Conservation (phyloP, 208 protist genomes). For the Lotmaria passim region DNA sequence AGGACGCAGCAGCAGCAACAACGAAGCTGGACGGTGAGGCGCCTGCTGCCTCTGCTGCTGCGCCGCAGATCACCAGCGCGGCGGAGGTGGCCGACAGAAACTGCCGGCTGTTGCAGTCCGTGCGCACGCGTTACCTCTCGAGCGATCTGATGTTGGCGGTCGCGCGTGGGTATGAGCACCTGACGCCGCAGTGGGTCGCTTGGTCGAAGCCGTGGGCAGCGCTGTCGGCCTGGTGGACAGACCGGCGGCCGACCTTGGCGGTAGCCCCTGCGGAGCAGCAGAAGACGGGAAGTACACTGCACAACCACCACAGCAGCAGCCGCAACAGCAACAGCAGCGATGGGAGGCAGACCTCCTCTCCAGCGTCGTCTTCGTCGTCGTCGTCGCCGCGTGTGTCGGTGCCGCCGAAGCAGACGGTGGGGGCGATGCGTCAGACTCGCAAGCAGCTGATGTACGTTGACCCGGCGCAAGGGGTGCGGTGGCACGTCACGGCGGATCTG, state of each 20-base stretch:
- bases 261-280: neutral
- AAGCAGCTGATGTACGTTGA: conserved; percentile 3
- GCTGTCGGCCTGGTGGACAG: conserved; percentile 39
- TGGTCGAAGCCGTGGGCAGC: conserved; percentile 84
- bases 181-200: conserved; percentile 79
- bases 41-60: neutral
- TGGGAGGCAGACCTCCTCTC: neutral
- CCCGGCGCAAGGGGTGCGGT: neutral
- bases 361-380: too few species aligned
- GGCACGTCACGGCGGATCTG: neutral
- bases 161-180: conserved; percentile 52
- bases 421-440: conserved; percentile 27
- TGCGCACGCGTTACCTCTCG: conserved; percentile 27
- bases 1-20: neutral
- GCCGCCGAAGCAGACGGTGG: conserved; percentile 20
- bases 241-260: conserved; percentile 9
- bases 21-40: neutral
- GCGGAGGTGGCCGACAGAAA: conserved; percentile 12
- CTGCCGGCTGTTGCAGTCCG: neutral
- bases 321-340: too few species aligned
- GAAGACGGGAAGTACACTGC: neutral
- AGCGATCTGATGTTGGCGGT: conserved; percentile 50
- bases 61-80: neutral
- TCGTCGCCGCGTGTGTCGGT: conserved; percentile 8
- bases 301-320: neutral